Evolutionary conservation across 257 asterid genomes (phyloP).

Genomic region (Avicennia marina): DNA sequence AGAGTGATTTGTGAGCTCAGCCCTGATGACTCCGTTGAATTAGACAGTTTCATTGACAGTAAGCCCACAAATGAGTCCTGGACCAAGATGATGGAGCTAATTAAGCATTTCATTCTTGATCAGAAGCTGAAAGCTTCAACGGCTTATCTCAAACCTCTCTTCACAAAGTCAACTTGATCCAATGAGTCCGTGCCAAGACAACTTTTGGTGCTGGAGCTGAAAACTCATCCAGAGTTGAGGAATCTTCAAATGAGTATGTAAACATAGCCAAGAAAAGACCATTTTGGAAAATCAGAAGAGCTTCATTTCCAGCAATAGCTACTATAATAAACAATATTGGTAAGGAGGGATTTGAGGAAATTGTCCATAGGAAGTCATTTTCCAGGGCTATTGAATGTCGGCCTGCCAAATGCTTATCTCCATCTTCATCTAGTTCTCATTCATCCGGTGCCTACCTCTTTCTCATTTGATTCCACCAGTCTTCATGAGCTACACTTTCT

Average conservation of each 20-base stretch:
- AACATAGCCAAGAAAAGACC: constrained; percentile 23
- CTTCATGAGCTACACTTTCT: constrained; percentile 32
- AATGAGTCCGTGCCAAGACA: not conserved
- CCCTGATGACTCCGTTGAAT: constrained; percentile 46
- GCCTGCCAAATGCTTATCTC: constrained; percentile 38
- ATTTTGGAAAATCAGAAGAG: too few species aligned
- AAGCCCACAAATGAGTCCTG: constrained; percentile 34
- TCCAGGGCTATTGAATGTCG: constrained; percentile 62
- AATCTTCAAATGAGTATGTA: constrained; percentile 10
- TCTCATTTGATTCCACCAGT: constrained; percentile 40
- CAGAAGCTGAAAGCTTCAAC: constrained; percentile 32
- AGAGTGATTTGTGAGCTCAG: constrained; percentile 54
- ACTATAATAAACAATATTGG: constrained; percentile 28
- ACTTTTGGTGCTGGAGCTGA: not conserved
- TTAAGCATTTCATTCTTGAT: constrained; percentile 11
- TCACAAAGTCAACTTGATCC: constrained; percentile 15
- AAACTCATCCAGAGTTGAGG: not conserved
- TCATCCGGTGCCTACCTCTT: constrained; percentile 27
- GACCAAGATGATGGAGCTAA: constrained; percentile 29
- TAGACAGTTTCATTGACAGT: too few species aligned
- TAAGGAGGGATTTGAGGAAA: constrained; percentile 24
- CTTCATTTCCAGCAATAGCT: constrained; percentile 31
- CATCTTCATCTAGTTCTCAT: constrained; percentile 31
- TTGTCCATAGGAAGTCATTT: constrained; percentile 51
- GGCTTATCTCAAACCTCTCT: constrained; percentile 28